Base-by-base conservation (phyloP, 148 eudicot species). In the Beta vulgaris region DNA sequence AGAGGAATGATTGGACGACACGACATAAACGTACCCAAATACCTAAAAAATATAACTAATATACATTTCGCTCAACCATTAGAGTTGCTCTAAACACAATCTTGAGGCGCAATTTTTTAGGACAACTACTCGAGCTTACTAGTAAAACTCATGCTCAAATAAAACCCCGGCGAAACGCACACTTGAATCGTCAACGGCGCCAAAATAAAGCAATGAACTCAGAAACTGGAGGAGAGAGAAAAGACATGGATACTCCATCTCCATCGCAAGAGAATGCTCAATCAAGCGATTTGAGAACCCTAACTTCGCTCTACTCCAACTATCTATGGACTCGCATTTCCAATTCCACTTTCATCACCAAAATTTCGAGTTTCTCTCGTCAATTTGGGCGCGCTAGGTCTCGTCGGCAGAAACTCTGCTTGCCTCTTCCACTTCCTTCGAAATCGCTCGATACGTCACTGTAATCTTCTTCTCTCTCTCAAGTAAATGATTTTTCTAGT, bases 351-450 rank as follows among this genome's bases (percentile, higher is more conserved):
- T 82, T 86, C 13, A 32, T 89, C 48, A 82, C 73, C 3, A 91
- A 81, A 79, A n/a, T 89, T 71, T 68, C 85, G 2, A 83, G 59
- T 62, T 70, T 87, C 23, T 83, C 74, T 49, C 85, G 75, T 68
- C 87, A 72, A 74, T 64, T 84, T 46, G 74, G 77, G 7, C 82
- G 85, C 16, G 77, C 85, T 60, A 73, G 84, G 74, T 84, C 86
- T 80, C 84, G 91, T 31, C 85, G 87, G 26, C 87, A 87, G 49
- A 82, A 85, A 53, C 77, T 84, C 1, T 88, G 81, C 54, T 87
- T 93, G 75, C 96, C 98, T 76, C 93, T 93, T 29, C 98, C 96
- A 2, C 71, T 93, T 76, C 91, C 96, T n/a, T 80, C 88, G 51
- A 77, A 77, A 72, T 83, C 91, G 10, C 66, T 79, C 26, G 88